These are phyloP conservation scores for Barnettozyma sucrosica DNA, from an alignment of 805 yeast genomes.

Conservation along the genomic window DNA sequence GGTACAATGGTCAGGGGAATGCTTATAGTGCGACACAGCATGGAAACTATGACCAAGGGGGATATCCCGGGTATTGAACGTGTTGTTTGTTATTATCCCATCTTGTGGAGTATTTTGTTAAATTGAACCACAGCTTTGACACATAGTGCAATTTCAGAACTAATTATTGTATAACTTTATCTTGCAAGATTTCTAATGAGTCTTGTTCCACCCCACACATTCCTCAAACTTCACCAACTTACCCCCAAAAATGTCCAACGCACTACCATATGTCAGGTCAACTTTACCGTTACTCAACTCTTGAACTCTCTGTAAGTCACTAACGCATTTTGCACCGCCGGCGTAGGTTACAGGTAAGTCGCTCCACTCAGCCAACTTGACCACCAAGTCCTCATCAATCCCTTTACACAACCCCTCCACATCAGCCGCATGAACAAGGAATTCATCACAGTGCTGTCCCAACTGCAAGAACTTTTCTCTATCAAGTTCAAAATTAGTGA, in stretches of 20 bases:
- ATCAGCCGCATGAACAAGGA: conserved; percentile 95
- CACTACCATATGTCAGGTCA: conserved; percentile 89
- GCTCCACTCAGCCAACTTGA: conserved; percentile 72
- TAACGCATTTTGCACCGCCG: conserved; percentile 83
- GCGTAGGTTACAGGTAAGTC: conserved; percentile 84
- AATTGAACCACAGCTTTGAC: not conserved
- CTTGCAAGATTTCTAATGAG: conserved; percentile 12
- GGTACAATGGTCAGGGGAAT: not conserved
- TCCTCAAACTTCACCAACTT: conserved; percentile 67
- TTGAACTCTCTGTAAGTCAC: conserved; percentile 64
- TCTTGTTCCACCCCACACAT: conserved; percentile 65
- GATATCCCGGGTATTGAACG: not conserved
- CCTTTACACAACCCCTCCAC: conserved; percentile 96
- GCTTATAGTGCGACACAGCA: not conserved
- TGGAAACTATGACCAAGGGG: not conserved
- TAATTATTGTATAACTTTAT: too few relatives aligned
- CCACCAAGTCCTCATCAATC: conserved; percentile 75
- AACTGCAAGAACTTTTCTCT: conserved; percentile 48
- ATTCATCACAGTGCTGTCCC: conserved; percentile 70
- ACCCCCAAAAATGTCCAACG: conserved; percentile 95
- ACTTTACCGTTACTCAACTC: conserved; percentile 72
- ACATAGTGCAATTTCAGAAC: too few relatives aligned
- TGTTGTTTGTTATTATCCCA: not conserved
- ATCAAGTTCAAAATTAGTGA: conserved; percentile 60
- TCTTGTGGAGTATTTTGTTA: not conserved